Percentiles rank a stretch among this genome's conserved stretches.
phyloP scores from a whole-genome alignment of 495 filamentous ascomycete species.

The Talaromyces wortmannii region DNA sequence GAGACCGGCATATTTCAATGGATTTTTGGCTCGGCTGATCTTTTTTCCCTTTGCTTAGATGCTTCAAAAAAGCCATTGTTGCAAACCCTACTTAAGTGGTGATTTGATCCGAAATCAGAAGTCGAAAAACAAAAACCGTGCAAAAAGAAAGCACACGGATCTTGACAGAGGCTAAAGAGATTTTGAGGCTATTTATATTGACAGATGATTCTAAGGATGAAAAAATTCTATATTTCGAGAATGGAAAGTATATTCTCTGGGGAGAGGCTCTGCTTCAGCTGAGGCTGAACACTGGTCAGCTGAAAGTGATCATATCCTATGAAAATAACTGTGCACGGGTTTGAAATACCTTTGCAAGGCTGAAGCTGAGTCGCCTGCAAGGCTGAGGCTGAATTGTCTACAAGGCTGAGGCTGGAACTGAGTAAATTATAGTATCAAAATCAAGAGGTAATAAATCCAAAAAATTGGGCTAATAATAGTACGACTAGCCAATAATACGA shows the following conservation, averaged over 20 bases:
- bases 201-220: not conserved
- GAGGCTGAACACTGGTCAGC: not conserved
- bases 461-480: no score
- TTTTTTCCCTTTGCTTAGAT: not conserved
- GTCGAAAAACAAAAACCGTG: not conserved
- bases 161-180: not conserved
- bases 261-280: no score
- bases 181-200: slow-evolving; percentile 1
- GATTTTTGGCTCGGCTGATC: not conserved
- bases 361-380: not conserved
- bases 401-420: no score
- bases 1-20: not conserved
- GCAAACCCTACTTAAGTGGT: not conserved
- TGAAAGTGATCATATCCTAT: not conserved
- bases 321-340: not conserved
- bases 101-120: not conserved
- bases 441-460: no score
- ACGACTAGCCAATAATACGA: no score
- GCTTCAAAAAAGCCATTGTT: not conserved
- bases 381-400: no score
- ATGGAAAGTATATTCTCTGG: no score
- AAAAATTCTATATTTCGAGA: no score
- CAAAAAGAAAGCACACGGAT: not conserved
- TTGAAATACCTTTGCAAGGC: not conserved
- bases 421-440: no score